These are phyloP conservation scores for Pelargonium fulgidum DNA, from an alignment of 441 rosid genomes.

Conservation along the genomic window DNA sequence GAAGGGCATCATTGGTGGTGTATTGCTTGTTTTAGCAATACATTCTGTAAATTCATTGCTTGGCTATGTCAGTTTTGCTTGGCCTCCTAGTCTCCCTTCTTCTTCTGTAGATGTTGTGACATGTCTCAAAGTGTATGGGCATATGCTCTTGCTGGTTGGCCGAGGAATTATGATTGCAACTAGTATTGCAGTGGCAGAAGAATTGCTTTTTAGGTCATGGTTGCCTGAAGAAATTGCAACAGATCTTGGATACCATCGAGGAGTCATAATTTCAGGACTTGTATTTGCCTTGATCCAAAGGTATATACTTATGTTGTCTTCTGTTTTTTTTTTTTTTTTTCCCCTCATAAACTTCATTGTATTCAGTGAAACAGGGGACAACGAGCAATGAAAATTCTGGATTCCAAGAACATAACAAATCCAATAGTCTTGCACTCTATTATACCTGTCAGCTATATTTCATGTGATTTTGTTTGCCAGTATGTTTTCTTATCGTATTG, in stretches of 20 bases:
- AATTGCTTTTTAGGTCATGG: slow-evolving; percentile 86
- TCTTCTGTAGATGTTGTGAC: slow-evolving; percentile 39
- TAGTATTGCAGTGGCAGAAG: slow-evolving; percentile 69
- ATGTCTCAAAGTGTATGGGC: slow-evolving; percentile 37
- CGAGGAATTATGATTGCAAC: slow-evolving; percentile 60
- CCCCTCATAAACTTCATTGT: too few relatives aligned
- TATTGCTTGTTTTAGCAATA: slow-evolving; percentile 52
- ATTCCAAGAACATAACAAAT: too few relatives aligned
- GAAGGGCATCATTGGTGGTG: slow-evolving; percentile 65
- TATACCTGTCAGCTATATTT: background rate
- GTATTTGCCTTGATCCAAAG: slow-evolving; percentile 66
- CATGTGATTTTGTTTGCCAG: background rate
- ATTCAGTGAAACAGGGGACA: too few relatives aligned
- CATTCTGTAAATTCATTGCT: slow-evolving; percentile 53
- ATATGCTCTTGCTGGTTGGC: slow-evolving; percentile 39
- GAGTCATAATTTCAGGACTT: slow-evolving; percentile 75
- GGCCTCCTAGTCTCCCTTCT: slow-evolving; percentile 49
- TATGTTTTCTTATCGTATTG: background rate
- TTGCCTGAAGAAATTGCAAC: slow-evolving; percentile 72
- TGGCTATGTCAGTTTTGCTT: slow-evolving; percentile 52
- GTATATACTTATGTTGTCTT: slow-evolving; percentile 30
- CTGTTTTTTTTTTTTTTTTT: background rate
- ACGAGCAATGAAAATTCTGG: too few relatives aligned
- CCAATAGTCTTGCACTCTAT: too few relatives aligned
- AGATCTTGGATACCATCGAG: slow-evolving; percentile 73